phyloP scores from a whole-genome alignment of 352 stramenopile genomes.

The Phytopythium sindhum region DNA sequence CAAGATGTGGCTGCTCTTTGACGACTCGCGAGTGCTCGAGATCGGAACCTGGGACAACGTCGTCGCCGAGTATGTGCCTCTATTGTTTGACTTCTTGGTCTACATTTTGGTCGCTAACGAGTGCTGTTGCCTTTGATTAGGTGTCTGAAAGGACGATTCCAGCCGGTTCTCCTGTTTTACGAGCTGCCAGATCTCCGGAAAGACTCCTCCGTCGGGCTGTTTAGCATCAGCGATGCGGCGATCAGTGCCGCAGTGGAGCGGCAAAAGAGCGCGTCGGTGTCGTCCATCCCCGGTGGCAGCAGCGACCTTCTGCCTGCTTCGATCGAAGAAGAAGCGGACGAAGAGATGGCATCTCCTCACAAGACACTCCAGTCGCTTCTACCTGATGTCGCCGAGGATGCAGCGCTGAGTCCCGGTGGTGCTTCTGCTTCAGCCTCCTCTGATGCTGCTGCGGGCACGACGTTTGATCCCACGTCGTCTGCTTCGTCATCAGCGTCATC shows the following conservation, averaged over 20 bases:
- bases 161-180: constrained; percentile 83
- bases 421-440: neutral
- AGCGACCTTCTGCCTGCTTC: constrained; percentile 40
- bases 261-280: constrained; percentile 58
- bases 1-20: constrained; percentile 86
- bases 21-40: constrained; percentile 76
- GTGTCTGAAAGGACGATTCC: constrained; percentile 78
- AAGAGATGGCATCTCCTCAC: constrained; percentile 32
- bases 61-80: constrained; percentile 41
- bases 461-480: neutral
- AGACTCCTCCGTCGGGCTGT: constrained; percentile 74
- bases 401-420: constrained; percentile 7
- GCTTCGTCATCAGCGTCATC: neutral
- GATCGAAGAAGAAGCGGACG: constrained; percentile 58
- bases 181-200: constrained; percentile 79
- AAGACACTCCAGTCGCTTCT: constrained; percentile 9
- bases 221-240: constrained; percentile 28
- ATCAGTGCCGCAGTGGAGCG: constrained; percentile 14
- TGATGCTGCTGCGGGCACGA: neutral
- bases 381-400: constrained; percentile 29
- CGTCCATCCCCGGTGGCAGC: constrained; percentile 31
- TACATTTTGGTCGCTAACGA: no score
- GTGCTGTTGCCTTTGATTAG: constrained; percentile 2
- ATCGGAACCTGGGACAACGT: constrained; percentile 75
- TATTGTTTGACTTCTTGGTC: neutral